phyloP scores from a whole-genome alignment of 805 yeast species.

The Monosporozyma servazzii region DNA sequence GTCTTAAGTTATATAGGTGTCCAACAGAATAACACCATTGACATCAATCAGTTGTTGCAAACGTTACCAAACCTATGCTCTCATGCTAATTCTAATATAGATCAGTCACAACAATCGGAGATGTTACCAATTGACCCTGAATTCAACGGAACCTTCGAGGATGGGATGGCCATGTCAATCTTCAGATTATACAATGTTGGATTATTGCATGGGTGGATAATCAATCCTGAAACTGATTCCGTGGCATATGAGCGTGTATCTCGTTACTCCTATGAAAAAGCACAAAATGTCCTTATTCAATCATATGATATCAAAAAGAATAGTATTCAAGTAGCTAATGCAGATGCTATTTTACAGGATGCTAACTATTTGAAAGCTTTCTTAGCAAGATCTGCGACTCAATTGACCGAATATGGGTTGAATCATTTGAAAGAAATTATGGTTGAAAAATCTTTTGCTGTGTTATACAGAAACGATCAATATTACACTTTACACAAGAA shows the following conservation, averaged over 20 bases:
- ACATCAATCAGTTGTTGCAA: slow-evolving; percentile 37
- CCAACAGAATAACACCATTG: slow-evolving; percentile 21
- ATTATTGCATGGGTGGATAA: slow-evolving; percentile 79
- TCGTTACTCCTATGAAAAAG: slow-evolving; percentile 45
- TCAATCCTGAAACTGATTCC: slow-evolving; percentile 34
- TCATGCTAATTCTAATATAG: slow-evolving; percentile 22
- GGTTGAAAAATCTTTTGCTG: slow-evolving; percentile 45
- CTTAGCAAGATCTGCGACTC: slow-evolving; percentile 58
- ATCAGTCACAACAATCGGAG: not conserved
- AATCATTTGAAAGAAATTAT: slow-evolving; percentile 36
- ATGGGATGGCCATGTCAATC: slow-evolving; percentile 44
- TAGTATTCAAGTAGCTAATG: slow-evolving; percentile 16
- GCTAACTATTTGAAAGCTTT: slow-evolving; percentile 36
- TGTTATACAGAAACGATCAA: slow-evolving; percentile 86
- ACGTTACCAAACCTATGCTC: slow-evolving; percentile 55
- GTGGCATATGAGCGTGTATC: slow-evolving; percentile 31
- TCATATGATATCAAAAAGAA: slow-evolving; percentile 32
- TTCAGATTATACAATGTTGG: slow-evolving; percentile 52
- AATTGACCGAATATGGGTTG: slow-evolving; percentile 65
- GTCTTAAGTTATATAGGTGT: slow-evolving; percentile 42
- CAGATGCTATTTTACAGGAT: slow-evolving; percentile 26
- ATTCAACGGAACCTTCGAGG: slow-evolving; percentile 51
- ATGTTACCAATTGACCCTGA: slow-evolving; percentile 62
- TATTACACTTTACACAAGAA: slow-evolving; percentile 60
- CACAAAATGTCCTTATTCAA: slow-evolving; percentile 49